A percentile compares a stretch with the other conserved stretches of the same genome.
phyloP scores from a whole-genome alignment of 2,329 filamentous ascomycete genomes.

The Trichoderma sp. region DNA sequence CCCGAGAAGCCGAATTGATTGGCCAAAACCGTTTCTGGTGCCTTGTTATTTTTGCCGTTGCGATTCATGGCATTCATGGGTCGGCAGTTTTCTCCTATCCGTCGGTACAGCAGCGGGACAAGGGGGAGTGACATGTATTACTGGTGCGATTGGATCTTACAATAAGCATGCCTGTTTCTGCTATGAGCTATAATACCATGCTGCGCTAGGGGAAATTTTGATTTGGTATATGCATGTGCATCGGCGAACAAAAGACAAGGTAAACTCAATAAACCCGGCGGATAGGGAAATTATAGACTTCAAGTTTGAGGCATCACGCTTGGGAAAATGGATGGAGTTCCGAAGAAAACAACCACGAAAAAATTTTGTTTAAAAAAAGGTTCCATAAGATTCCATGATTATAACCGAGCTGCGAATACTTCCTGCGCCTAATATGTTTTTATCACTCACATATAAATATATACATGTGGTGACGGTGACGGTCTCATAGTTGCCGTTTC shows the following conservation, averaged over 20 bases:
- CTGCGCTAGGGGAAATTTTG: neutral
- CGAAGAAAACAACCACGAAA: neutral
- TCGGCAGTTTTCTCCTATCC: slow-evolving; percentile 4
- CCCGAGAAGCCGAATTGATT: neutral
- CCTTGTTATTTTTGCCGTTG: slow-evolving; percentile 3
- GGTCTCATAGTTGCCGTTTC: neutral
- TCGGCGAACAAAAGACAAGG: neutral
- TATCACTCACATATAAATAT: neutral
- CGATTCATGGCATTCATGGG: neutral
- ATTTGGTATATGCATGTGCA: neutral
- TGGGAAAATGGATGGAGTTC: neutral
- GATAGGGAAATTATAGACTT: neutral
- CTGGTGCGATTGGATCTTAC: neutral
- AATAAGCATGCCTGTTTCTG: neutral
- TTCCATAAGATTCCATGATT: neutral
- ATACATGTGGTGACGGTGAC: neutral
- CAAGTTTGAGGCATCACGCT: neutral
- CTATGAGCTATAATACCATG: neutral
- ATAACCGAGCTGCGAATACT: neutral
- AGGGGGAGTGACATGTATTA: neutral
- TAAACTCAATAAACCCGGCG: neutral
- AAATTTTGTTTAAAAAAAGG: neutral
- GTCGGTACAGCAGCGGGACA: neutral
- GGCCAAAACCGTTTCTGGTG: neutral
- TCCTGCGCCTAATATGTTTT: neutral